Percentiles rank a stretch among this genome's conserved stretches.
These are phyloP conservation scores for Monosporascus sp. DNA, from an alignment of 2,329 filamentous ascomycete genomes.

Conservation along the genomic window DNA sequence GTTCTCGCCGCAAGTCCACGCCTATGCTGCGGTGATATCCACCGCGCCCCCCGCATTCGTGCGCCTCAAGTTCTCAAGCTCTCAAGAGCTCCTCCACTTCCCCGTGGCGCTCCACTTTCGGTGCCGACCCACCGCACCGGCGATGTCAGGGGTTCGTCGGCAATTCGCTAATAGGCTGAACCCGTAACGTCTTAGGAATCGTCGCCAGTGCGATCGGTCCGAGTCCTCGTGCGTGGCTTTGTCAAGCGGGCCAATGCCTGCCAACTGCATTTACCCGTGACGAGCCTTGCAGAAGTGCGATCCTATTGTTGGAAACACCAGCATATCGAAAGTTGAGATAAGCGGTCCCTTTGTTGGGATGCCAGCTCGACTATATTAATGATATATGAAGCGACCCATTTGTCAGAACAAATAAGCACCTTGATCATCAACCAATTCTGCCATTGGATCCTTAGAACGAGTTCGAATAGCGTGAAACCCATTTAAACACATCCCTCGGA, in stretches of 20 bases:
- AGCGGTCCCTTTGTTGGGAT: not conserved
- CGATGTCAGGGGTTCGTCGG: constrained; percentile 14
- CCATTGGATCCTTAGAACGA: not conserved
- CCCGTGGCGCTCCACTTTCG: constrained; percentile 13
- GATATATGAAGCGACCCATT: not conserved
- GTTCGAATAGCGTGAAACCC: not conserved
- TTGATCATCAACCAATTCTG: not conserved
- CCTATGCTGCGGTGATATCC: constrained; percentile 9
- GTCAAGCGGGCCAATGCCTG: not conserved
- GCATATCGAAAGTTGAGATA: not conserved
- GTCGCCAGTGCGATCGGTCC: constrained; percentile 15
- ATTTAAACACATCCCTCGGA: not conserved
- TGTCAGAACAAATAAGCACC: not conserved
- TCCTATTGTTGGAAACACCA: not conserved
- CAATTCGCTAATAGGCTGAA: constrained; percentile 23
- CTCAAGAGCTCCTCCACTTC: not conserved
- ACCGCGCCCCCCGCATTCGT: constrained; percentile 12
- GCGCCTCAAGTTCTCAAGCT: not conserved
- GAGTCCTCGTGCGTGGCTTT: not conserved
- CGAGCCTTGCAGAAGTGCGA: not conserved
- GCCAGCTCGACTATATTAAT: not conserved
- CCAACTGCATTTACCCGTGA: no score
- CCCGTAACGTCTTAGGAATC: constrained; percentile 9
- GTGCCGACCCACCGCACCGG: constrained; percentile 3
- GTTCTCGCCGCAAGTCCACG: constrained; percentile 1